Base-by-base conservation (phyloP, 768 basidiomycete species). In the Serendipita indica region DNA sequence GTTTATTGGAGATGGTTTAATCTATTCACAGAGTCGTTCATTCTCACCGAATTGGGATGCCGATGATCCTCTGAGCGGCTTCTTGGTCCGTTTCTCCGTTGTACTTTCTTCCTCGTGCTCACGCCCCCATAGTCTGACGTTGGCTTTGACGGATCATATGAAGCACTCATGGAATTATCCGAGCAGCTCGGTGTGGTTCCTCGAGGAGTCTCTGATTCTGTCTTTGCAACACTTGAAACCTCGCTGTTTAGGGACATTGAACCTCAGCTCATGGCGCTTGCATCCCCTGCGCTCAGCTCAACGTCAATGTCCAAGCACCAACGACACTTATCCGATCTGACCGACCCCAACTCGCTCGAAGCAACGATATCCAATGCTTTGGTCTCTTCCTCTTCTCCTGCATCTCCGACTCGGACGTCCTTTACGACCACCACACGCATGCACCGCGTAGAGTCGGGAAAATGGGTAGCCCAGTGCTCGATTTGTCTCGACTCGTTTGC, bases 161-260 rank as follows among this genome's bases (percentile, higher is more conserved):
- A 54, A 54, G 49, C 49, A 12, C 49, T 54, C 32, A 20, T 54
- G 22, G 49, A 54, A 28, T n/a, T 54, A 4, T 27, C 12, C 20
- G 49, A 54, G 32, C 49, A 54, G n/a, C 49, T 54, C 32, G 49
- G 49, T 20, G 49, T 54, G 16, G 49, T 54, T n/a, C 49, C 49
- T 22, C 49, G 49, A 7, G 49, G 49, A 7, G n/a, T 54, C 4
- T 54, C 49, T 1, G 49, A 54, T 33, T 16, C 49, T 18, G 49
- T 33, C 4, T 54, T 54, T 27, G 49, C 49, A 3, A 32, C 49
- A 27, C 32, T 54, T 16, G n/a, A 54, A 10, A 54, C 49, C n/a
- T 25, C 20, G 7, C 49, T 33, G 5, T 54, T 54, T 27, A 54
- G 32, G n/a, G 49, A 54, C 22, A 22, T 54, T 20, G 49, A 54